These are phyloP conservation scores for Isatis tinctoria DNA, from an alignment of 345 rosid genomes.

Conservation along the genomic window DNA sequence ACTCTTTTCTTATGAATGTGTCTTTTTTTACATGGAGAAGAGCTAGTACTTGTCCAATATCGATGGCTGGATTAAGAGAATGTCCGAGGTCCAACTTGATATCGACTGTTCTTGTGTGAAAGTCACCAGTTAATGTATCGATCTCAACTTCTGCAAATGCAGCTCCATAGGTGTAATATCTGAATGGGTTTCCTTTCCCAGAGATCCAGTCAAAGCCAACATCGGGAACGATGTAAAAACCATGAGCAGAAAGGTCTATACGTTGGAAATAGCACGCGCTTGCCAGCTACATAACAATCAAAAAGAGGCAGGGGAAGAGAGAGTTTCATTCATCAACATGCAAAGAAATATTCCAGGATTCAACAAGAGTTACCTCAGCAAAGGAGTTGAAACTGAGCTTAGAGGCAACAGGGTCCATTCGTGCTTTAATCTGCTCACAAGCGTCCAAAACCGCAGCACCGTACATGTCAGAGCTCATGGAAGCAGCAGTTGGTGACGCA, in stretches of 20 bases:
- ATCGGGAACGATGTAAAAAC: slow-evolving; percentile 79
- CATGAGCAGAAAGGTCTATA: slow-evolving; percentile 91
- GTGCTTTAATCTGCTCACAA: slow-evolving; percentile 54
- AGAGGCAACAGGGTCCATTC: slow-evolving; percentile 57
- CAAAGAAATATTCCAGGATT: background rate
- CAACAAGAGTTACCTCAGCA: slow-evolving; percentile 51
- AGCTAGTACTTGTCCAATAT: slow-evolving; percentile 23
- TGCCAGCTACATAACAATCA: background rate
- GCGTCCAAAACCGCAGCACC: slow-evolving; percentile 97
- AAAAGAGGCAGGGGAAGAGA: background rate
- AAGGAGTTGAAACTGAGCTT: slow-evolving; percentile 61
- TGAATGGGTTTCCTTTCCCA: slow-evolving; percentile 64
- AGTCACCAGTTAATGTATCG: slow-evolving; percentile 89
- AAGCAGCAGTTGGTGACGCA: slow-evolving; percentile 96
- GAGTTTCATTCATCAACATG: background rate
- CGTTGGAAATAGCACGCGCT: slow-evolving; percentile 64
- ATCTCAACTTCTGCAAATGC: slow-evolving; percentile 13
- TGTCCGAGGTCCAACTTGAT: slow-evolving; percentile 77
- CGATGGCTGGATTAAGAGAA: slow-evolving; percentile 93
- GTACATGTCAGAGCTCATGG: slow-evolving; percentile 96
- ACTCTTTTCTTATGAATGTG: background rate
- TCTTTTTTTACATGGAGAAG: background rate
- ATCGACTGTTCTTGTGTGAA: slow-evolving; percentile 71
- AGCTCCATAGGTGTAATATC: background rate
- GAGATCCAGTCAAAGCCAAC: slow-evolving; percentile 75